Evolutionary conservation across 2,329 filamentous ascomycete species (phyloP), one percentile per base, ranked within the genome.

Genomic region (Colletotrichum filicis): DNA sequence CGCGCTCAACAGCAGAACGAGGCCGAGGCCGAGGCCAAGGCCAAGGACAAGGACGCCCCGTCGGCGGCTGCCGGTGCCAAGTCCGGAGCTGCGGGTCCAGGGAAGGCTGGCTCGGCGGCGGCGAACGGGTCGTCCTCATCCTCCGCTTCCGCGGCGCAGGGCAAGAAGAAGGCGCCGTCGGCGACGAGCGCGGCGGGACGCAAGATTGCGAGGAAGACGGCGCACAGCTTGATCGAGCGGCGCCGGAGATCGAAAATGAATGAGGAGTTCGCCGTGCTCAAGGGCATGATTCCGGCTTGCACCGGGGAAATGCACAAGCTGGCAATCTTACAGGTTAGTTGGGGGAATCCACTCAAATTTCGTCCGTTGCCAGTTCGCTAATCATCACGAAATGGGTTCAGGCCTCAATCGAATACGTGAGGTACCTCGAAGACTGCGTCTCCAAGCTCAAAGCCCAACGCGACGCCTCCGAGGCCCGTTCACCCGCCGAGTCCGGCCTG

Each of bases 291-390:
- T 70, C 97, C 97, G 0, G 96, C 97, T 2, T 98, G 97, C 82
- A 91, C 90, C n/a, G 95, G 95, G 7, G 96, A 98, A 79, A 98
- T 98, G 97, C 97, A 98, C 83, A 99, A 99, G 84, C 86, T 98
- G 70, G 95, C 95, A 19, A 98, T 98, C 77, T 85, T 98, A 63
- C 95, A 98, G 90, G 95, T 97, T 82, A 75, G 88, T 82, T 16
- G 14, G 16, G 16, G 4, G 5, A 6, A 37, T 22, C 35, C n/a
- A 12, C 7, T 24, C 46, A 26, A 5, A 19, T 32, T 28, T n/a
- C 14, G 32, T 53, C 46, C 28, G 12, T 64, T 72, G 28, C 68
- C 58, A 19, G 2, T 22, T 16, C 30, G 28, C 24, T 37, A 35
- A 32, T n/a, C 16, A 11, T 22, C 6, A 42, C 14, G 6, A 7